Percentiles rank a stretch among this genome's conserved stretches.
phyloP scores from a whole-genome alignment of 1,139 yeast species.

The Yamadazyma triangularis region DNA sequence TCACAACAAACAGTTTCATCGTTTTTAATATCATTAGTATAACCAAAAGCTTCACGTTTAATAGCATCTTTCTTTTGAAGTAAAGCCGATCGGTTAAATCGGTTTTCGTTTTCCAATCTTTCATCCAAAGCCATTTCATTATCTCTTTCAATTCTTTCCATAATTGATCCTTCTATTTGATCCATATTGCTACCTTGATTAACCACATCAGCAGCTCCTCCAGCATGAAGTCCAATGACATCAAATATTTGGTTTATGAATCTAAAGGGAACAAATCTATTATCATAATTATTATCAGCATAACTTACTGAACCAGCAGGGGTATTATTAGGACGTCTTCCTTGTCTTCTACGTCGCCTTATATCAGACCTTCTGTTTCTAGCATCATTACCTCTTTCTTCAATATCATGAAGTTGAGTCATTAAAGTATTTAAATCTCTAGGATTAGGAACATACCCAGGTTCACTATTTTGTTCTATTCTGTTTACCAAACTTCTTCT shows the following conservation, averaged over 20 bases:
- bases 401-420: background rate
- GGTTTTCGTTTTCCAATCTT: slow-evolving; percentile 28
- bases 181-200: slow-evolving; percentile 1
- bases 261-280: background rate
- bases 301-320: too few relatives aligned
- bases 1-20: slow-evolving; percentile 48
- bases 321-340: too few relatives aligned
- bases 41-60: slow-evolving; percentile 20
- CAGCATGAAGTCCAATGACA: background rate
- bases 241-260: slow-evolving; percentile 1
- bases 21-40: slow-evolving; percentile 35
- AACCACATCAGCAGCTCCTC: background rate
- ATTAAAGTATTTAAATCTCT: slow-evolving; percentile 12
- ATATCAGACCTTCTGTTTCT: background rate
- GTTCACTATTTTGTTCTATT: too few relatives aligned
- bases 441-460: background rate
- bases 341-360: background rate
- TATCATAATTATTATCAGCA: too few relatives aligned
- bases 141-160: slow-evolving; percentile 40
- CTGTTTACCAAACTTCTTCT: background rate
- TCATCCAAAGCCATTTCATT: slow-evolving; percentile 34
- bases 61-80: slow-evolving; percentile 25
- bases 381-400: background rate
- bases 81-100: slow-evolving; percentile 25
- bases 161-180: slow-evolving; percentile 28